Base-by-base conservation (phyloP, 202 grass and related monocot species). In the Cymbopogon flexuosus region DNA sequence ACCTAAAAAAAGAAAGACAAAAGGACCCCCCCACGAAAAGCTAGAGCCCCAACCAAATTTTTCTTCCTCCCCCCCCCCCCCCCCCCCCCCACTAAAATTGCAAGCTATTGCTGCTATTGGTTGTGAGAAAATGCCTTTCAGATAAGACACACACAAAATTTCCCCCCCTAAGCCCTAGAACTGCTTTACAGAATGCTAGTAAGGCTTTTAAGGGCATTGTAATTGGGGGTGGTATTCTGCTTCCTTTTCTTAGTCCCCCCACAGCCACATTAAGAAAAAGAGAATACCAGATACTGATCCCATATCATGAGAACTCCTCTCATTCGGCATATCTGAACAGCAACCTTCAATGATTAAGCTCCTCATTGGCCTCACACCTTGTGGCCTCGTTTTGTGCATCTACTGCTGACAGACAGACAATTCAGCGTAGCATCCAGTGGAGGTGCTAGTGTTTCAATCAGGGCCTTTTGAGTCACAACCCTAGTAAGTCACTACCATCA, bases 281-380 rank as follows among this genome's bases (percentile, higher is more conserved):
- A 59, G 74, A 76, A 51, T 10, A 59, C 11, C 23, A 52, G 68
- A 80, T 79, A 67, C 62, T 86, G 81, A 75, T 87, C 37, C 75
- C 84, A 35, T 73, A 87, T 81, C 66, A 89, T 58, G 52, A 81
- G 79, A 88, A 72, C 40, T 60, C 79, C 46, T 65, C 85, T 84
- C 70, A 54, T 80, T 85, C 87, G 74, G 89, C 81, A 87, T 89
- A 78, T 87, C 64, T 83, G 82, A 89, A 72, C 78, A 91, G 72
- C 82, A 78, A 83, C 77, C 41, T 73, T 49, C 79, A 85, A 88
- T 78, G 74, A 84, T 87, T 91, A 89, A 79, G 87, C 81, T 76
- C 71, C 79, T 89, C 73, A 65, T 57, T 70, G 61, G 83, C 54
- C 74, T 83, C 74, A 86, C 63, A 83, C 63, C 80, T 79, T 83